Conservation (phyloP, 306 rosid species). For the Casuarina equisetifolia region DNA sequence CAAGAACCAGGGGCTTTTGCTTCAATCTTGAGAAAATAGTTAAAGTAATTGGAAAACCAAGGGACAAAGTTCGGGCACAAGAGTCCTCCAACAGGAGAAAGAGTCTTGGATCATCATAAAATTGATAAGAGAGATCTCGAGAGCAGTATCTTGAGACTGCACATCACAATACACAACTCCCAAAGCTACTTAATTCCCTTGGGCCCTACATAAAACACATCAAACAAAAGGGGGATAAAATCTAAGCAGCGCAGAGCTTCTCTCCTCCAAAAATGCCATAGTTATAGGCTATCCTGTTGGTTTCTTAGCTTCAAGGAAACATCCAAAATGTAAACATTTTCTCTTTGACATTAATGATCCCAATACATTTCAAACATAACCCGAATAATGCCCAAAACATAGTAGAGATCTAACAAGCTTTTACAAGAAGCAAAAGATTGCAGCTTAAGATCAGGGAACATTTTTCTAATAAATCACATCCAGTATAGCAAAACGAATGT, state of each 20-base stretch:
- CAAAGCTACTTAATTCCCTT: background rate
- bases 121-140: too few relatives aligned
- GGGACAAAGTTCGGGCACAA: too few relatives aligned
- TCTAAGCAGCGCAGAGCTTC: background rate
- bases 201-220: background rate
- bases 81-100: too few relatives aligned
- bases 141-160: too few relatives aligned
- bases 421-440: background rate
- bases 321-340: background rate
- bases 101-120: too few relatives aligned
- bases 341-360: background rate
- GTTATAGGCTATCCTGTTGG: background rate
- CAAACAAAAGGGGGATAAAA: background rate
- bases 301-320: background rate
- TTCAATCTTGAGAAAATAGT: too few relatives aligned
- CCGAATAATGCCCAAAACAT: background rate
- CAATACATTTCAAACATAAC: background rate
- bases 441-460: background rate
- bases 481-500: background rate
- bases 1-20: too few relatives aligned
- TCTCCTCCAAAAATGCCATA: background rate
- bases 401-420: conserved; percentile 1
- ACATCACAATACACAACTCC: background rate
- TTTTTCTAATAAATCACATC: background rate
- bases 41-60: too few relatives aligned